Evolutionary conservation across 176 grass and related monocot species (phyloP).

Genomic region (Oryza meyeriana): DNA sequence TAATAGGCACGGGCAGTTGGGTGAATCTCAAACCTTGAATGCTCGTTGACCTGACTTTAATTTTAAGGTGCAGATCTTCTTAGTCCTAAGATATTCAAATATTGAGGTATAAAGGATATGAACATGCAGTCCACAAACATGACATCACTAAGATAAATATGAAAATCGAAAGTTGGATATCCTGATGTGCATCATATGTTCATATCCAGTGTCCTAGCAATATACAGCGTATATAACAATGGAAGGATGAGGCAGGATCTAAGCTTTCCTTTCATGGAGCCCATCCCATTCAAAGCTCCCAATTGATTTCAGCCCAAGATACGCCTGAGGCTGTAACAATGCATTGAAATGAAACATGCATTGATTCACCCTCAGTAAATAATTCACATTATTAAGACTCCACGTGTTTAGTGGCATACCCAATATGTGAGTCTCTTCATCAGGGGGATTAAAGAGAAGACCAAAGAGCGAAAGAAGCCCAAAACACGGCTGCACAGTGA

Average conservation of each 20-base stretch:
- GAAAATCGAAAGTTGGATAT: neutral
- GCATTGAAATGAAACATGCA: neutral
- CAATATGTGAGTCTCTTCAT: conserved; percentile 97
- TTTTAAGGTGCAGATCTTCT: conserved; percentile 80
- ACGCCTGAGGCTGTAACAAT: conserved; percentile 76
- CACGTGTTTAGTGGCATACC: conserved; percentile 31
- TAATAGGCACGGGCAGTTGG: too few relatives aligned
- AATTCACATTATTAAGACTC: neutral
- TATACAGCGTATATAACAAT: conserved; percentile 68
- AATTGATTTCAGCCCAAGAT: conserved; percentile 87
- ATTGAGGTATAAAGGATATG: neutral
- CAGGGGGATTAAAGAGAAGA: conserved; percentile 83
- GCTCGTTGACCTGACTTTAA: conserved; percentile 81
- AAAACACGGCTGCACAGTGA: conserved; percentile 59
- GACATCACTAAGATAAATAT: conserved; percentile 11
- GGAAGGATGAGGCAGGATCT: conserved; percentile 64
- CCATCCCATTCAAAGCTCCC: conserved; percentile 92
- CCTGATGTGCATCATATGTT: conserved; percentile 98
- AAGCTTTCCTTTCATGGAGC: conserved; percentile 74
- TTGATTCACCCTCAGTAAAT: neutral
- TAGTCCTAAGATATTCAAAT: conserved; percentile 71
- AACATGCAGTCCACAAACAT: neutral
- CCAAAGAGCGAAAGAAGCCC: conserved; percentile 80
- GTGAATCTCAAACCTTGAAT: too few relatives aligned
- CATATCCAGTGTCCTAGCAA: conserved; percentile 90